These are phyloP conservation scores for Vanrija sp. DNA, from an alignment of 1,284 basidiomycete species.

Conservation along the genomic window DNA sequence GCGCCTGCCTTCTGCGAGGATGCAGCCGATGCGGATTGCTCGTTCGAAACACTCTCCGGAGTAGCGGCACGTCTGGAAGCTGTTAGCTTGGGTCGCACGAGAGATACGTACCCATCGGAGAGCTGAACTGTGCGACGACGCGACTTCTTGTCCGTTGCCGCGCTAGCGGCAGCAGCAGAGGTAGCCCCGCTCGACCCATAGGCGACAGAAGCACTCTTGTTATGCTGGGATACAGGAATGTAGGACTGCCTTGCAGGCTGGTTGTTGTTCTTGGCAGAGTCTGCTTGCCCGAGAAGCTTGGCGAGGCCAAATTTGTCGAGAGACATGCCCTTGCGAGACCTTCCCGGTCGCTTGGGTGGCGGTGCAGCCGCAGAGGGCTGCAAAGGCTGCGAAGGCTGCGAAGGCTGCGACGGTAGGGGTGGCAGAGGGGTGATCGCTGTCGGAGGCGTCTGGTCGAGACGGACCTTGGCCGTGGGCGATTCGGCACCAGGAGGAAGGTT, in stretches of 20 bases:
- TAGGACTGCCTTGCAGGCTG: constrained; percentile 1
- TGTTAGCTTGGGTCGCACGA: constrained; percentile 3
- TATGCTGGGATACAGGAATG: constrained; percentile 11
- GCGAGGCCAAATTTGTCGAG: constrained; percentile 70
- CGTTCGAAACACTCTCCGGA: not conserved
- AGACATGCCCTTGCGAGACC: constrained; percentile 61
- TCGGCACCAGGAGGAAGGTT: constrained; percentile 13
- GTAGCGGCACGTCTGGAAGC: not conserved
- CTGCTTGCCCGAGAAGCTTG: constrained; percentile 54
- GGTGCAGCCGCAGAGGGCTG: not conserved
- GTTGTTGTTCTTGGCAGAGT: constrained; percentile 9
- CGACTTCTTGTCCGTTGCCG: constrained; percentile 33
- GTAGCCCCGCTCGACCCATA: not conserved
- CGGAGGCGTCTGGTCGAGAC: no score
- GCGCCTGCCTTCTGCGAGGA: constrained; percentile 17
- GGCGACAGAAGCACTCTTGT: constrained; percentile 12
- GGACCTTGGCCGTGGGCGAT: constrained; percentile 11
- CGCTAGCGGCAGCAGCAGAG: not conserved
- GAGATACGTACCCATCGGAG: constrained; percentile 22
- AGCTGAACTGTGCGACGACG: constrained; percentile 35
- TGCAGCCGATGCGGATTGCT: constrained; percentile 1
- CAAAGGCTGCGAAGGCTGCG: not conserved
- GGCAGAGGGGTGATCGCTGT: not conserved
- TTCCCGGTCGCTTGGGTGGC: constrained; percentile 37
- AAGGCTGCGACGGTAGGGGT: not conserved